Base-by-base conservation (phyloP, 2,329 filamentous ascomycete genomes). In the Pseudocercospora cruenta region DNA sequence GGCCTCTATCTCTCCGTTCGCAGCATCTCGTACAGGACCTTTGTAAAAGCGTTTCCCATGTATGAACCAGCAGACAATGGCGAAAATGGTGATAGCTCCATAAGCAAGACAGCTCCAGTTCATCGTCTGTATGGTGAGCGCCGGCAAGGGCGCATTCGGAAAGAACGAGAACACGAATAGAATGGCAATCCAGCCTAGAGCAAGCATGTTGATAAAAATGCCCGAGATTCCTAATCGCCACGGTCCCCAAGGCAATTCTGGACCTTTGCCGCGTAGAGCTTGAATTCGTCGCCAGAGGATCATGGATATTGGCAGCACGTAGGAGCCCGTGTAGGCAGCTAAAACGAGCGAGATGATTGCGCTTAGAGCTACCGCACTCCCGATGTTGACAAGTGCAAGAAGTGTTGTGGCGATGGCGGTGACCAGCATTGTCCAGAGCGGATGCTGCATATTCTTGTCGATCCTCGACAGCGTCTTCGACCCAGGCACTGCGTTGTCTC, bases 91-190 rank as follows among this genome's bases (percentile, higher is more conserved):
- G 28, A 63, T 36, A 6, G 26, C 60, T 8, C 60, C 60, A 19
- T 63, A 63, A 24, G 31, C 60, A 8, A 63, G 51, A 57, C 21
- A 31, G 4, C 39, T 53, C 47, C 60, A 57, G 8, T 63, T 57
- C 60, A 63, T 63, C 8, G 60, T 63, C 49, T 55, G 49, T 6
- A 63, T 51, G 6, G 60, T 63, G 10, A 63, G 54, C 10, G 21
- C 43, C 8, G 36, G 53, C 21, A 58, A 24, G 28, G 61, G 53
- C 8, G 19, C 24, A 36, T 58, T n/a, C 21, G 61, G 61, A 8
- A 47, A 63, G 61, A 58, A 63, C 1, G 61, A 63, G 24, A 63
- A 63, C n/a, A 55, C n/a, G 49, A 63, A 63, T 24, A 63, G 45
- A 21, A 63, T 24, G 16, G 54, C n/a, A 7, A 57, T 57, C 31